Base-by-base conservation (phyloP, 495 filamentous ascomycete genomes). In the Daldinia decipiens region DNA sequence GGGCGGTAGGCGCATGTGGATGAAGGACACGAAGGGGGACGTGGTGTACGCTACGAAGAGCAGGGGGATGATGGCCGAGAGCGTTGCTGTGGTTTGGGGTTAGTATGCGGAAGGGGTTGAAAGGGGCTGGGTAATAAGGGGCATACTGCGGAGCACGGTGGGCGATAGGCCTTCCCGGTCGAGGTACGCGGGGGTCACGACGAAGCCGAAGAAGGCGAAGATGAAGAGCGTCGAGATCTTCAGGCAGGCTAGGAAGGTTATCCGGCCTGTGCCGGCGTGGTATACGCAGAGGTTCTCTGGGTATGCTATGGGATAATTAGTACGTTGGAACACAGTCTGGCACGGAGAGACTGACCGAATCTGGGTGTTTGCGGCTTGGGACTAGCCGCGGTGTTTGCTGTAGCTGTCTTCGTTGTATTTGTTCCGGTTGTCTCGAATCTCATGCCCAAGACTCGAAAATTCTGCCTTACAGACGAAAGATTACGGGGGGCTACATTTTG, bases 221-320 rank as follows among this genome's bases (percentile, higher is more conserved):
- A 92, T 76, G 71, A 93, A 87, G 53, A 97, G 83, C 12, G 91
- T 90, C 0, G 88, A 88, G 34, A 93, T 70, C 73, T 93, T 92
- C 60, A 93, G 65, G 64, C 82, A 84, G 24, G 87, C 89, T 38
- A 94, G 74, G 73, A 93, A 90, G 24, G 89, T 86, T 15, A 84
- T 89, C 66, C 86, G 83, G 17, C 82, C 83, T 7, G 87, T 90
- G 67, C 92, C 91, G 43, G 88, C 89, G 83, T 92, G 87, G 72
- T 91, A 94, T 66, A 95, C 83, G 62, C 92, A 81, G 9, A 94
- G 81, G 13, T 81, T 81, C 71, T 92, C 90, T 0, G 87, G 86
- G 56, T 76, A 82, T 3, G 62, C 79, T 79, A 34, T 54, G 13
- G 53, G 39, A 4, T 59, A 34, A 5, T 27, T 51, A 50, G 11